These are phyloP conservation scores for Cladosporium cucumerinum DNA, from an alignment of 2,329 filamentous ascomycete species.

Conservation along the genomic window DNA sequence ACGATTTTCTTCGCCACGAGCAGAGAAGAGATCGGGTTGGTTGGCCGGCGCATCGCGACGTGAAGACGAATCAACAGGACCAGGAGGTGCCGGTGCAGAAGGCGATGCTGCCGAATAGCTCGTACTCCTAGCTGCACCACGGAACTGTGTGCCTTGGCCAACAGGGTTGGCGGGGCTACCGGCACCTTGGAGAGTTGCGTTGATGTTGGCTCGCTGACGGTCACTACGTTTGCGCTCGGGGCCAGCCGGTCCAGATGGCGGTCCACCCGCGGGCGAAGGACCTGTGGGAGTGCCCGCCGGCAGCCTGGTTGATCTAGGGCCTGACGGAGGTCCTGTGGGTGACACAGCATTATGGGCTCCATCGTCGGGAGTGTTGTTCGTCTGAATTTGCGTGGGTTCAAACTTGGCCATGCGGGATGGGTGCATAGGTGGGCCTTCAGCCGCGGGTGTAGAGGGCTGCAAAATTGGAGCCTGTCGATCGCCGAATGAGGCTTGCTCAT, in stretches of 20 bases:
- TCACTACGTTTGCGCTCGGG: constrained; percentile 25
- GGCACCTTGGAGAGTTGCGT: constrained; percentile 26
- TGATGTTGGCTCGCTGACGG: constrained; percentile 28
- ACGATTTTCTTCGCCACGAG: constrained; percentile 20
- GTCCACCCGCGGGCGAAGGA: constrained; percentile 27
- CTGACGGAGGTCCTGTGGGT: constrained; percentile 30
- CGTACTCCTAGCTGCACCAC: constrained; percentile 27
- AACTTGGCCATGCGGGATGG: constrained; percentile 30
- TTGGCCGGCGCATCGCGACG: constrained; percentile 18
- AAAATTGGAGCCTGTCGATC: constrained; percentile 18
- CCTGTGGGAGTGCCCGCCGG: constrained; percentile 28
- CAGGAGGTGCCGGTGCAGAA: background rate
- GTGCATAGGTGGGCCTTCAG: constrained; percentile 29
- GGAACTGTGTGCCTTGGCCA: constrained; percentile 30
- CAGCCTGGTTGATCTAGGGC: constrained; percentile 25
- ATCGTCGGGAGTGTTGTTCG: constrained; percentile 22
- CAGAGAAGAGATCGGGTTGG: constrained; percentile 23
- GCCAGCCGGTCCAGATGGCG: constrained; percentile 32
- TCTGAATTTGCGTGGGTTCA: constrained; percentile 28
- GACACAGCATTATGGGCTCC: constrained; percentile 26
- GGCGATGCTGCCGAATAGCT: constrained; percentile 19
- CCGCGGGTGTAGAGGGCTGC: constrained; percentile 27
- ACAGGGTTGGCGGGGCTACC: constrained; percentile 18
- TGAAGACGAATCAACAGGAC: constrained; percentile 23
- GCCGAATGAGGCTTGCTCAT: constrained; percentile 13